phyloP scores from a whole-genome alignment of 768 basidiomycete species.

The Paxillus rubicundulus region DNA sequence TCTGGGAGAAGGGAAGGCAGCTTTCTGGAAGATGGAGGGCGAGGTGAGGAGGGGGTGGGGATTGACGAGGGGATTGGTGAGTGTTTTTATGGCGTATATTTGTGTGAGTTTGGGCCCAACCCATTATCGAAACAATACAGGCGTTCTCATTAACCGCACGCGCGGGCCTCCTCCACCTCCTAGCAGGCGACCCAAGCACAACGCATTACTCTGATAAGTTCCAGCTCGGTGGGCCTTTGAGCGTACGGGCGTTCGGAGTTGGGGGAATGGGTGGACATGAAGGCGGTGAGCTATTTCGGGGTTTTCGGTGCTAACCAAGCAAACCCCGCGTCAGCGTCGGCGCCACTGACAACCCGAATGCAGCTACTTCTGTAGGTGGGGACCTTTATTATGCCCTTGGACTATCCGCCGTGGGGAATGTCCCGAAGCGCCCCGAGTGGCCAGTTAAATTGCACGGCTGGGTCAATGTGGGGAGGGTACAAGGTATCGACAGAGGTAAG shows the following conservation, averaged over 20 bases:
- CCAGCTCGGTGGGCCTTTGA: conserved; percentile 90
- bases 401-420: conserved; percentile 67
- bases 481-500: conserved; percentile 57
- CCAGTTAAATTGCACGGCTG: conserved; percentile 80
- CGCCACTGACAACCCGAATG: background rate
- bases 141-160: conserved; percentile 71
- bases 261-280: conserved; percentile 81
- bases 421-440: conserved; percentile 77
- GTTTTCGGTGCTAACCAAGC: background rate
- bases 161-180: conserved; percentile 66
- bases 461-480: conserved; percentile 78
- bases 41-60: conserved; percentile 24
- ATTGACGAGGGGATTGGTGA: conserved; percentile 18
- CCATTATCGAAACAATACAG: conserved; percentile 38
- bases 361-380: conserved; percentile 85
- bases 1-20: conserved; percentile 20
- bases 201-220: conserved; percentile 78
- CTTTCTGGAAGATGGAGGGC: conserved; percentile 26
- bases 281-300: conserved; percentile 45
- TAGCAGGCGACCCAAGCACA: conserved; percentile 43
- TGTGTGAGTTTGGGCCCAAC: background rate
- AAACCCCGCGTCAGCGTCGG: background rate
- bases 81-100: conserved; percentile 4
- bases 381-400: conserved; percentile 81
- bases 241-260: conserved; percentile 71